Conservation (phyloP, 805 yeast genomes). For the Saccharomycodes ludwigii region DNA sequence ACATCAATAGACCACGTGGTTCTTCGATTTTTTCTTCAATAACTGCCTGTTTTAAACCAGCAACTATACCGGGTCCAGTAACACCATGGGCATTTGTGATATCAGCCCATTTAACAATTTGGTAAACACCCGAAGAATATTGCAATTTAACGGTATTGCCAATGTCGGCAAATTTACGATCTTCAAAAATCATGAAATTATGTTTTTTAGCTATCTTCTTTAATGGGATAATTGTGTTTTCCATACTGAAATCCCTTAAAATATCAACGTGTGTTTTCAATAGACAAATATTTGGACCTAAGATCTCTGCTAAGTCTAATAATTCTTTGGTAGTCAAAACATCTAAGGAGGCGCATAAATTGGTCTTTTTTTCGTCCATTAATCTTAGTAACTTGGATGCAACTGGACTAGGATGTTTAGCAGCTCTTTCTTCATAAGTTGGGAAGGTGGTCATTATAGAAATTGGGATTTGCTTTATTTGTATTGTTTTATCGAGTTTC, state of each 20-base stretch:
- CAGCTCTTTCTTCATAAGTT: slow-evolving; percentile 61
- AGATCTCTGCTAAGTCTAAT: slow-evolving; percentile 52
- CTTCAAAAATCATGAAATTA: slow-evolving; percentile 87
- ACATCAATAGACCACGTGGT: slow-evolving; percentile 84
- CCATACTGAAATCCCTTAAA: slow-evolving; percentile 76
- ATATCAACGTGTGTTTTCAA: slow-evolving; percentile 94
- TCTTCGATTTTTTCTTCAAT: slow-evolving; percentile 50
- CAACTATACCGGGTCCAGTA: slow-evolving; percentile 87
- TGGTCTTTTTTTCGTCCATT: slow-evolving; percentile 72
- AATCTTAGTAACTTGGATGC: slow-evolving; percentile 62
- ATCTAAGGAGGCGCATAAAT: slow-evolving; percentile 90
- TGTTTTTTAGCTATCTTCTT: slow-evolving; percentile 64
- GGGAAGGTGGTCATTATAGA: no score
- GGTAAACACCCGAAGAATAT: slow-evolving; percentile 80
- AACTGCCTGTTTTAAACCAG: slow-evolving; percentile 76
- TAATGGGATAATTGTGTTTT: slow-evolving; percentile 66
- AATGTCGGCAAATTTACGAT: slow-evolving; percentile 95
- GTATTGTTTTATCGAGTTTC: neutral
- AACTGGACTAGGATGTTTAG: slow-evolving; percentile 59
- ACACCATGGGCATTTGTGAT: slow-evolving; percentile 97
- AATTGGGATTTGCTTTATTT: slow-evolving; percentile 11
- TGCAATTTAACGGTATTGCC: slow-evolving; percentile 96
- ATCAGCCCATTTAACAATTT: slow-evolving; percentile 89
- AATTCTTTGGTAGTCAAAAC: slow-evolving; percentile 72
- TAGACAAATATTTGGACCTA: slow-evolving; percentile 87